A percentile compares a stretch with the other conserved stretches of the same genome.
Conservation (phyloP, 139 green algal species). For the Mesotaenium endlicherianum region DNA sequence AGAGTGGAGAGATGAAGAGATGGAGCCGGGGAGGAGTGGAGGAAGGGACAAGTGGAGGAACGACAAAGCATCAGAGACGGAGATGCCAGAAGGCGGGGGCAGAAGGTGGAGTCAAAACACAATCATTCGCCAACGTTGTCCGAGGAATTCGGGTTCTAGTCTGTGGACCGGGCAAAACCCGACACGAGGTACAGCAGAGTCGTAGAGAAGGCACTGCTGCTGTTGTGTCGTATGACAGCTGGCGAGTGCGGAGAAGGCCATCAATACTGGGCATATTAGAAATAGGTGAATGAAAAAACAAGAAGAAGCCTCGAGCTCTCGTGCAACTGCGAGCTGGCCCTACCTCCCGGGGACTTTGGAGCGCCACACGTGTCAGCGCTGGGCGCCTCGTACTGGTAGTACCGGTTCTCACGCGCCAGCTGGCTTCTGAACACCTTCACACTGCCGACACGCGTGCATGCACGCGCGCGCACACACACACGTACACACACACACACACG, state of each 20-base stretch:
- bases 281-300: too few relatives aligned
- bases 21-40: background rate
- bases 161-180: too few relatives aligned
- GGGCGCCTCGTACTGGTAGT: conserved; percentile 5
- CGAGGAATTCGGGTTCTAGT: too few relatives aligned
- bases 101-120: background rate
- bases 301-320: too few relatives aligned
- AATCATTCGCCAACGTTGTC: too few relatives aligned
- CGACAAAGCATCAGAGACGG: background rate
- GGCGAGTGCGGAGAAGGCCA: too few relatives aligned
- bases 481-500: too few relatives aligned
- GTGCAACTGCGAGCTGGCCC: too few relatives aligned
- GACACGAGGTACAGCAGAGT: too few relatives aligned
- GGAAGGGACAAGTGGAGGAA: background rate
- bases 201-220: too few relatives aligned
- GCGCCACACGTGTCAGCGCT: background rate
- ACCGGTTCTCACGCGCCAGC: background rate
- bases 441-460: background rate
- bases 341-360: background rate
- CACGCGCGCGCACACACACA: background rate
- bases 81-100: background rate
- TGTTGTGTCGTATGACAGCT: too few relatives aligned
- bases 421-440: conserved; percentile 4
- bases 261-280: too few relatives aligned
- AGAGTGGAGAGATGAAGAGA: background rate